A percentile compares a stretch with the other conserved stretches of the same genome.
These are phyloP conservation scores for Cephaloascus albidus DNA, from an alignment of 805 yeast genomes.

Conservation along the genomic window DNA sequence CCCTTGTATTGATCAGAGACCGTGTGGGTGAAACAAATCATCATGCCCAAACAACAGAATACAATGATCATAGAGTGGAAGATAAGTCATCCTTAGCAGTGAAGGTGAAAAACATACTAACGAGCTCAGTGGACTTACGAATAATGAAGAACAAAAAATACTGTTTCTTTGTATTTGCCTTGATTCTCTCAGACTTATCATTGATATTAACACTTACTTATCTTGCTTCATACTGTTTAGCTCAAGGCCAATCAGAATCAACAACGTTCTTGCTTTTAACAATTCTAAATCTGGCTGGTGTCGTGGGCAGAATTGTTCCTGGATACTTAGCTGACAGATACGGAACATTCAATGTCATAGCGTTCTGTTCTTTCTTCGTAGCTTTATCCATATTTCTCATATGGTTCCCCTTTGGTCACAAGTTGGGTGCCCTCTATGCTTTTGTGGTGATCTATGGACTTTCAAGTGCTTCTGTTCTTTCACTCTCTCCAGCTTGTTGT, in stretches of 20 bases:
- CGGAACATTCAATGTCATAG: neutral
- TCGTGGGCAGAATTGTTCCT: neutral
- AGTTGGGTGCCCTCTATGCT: neutral
- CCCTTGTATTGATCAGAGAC: neutral
- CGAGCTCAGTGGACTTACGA: slow-evolving; percentile 22
- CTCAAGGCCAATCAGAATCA: slow-evolving; percentile 35
- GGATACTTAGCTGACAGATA: neutral
- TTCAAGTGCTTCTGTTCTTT: neutral
- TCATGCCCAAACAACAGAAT: neutral
- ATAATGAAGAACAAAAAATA: slow-evolving; percentile 22
- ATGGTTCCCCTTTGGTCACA: neutral
- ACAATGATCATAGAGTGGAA: neutral
- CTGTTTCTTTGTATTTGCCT: slow-evolving; percentile 24
- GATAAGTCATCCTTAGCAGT: neutral
- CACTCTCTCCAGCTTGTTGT: neutral
- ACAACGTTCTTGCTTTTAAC: slow-evolving; percentile 26
- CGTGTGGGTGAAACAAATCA: neutral
- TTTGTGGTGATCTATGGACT: neutral
- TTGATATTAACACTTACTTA: slow-evolving; percentile 44
- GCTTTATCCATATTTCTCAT: neutral
- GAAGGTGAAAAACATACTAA: neutral
- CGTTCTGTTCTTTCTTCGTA: neutral
- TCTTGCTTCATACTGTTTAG: slow-evolving; percentile 46
- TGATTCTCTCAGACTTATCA: slow-evolving; percentile 39
- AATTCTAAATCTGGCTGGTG: slow-evolving; percentile 21